Evolutionary conservation across 176 grass and related monocot species (phyloP).

Genomic region (Oryza australiensis): DNA sequence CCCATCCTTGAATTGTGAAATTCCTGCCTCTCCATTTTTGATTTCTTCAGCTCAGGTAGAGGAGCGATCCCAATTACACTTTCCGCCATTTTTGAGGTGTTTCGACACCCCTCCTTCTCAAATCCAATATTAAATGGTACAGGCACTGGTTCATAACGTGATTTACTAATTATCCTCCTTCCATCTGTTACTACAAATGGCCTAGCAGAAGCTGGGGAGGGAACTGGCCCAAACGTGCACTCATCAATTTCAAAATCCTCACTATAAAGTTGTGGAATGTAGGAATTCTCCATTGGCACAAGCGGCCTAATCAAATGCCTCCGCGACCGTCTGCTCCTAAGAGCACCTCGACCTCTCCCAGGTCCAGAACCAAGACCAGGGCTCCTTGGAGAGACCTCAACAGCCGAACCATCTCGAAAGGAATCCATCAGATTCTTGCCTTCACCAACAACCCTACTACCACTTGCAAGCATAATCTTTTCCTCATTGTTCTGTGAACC

Average conservation of each 20-base stretch:
- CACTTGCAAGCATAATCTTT: slow-evolving; percentile 7
- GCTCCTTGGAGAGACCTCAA: slow-evolving; percentile 45
- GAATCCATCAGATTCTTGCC: slow-evolving; percentile 37
- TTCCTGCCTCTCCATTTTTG: slow-evolving; percentile 48
- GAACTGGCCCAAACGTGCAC: slow-evolving; percentile 64
- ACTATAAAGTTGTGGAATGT: slow-evolving; percentile 70
- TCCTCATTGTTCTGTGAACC: slow-evolving; percentile 37
- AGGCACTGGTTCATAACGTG: slow-evolving; percentile 45
- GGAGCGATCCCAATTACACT: slow-evolving; percentile 42
- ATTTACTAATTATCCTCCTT: slow-evolving; percentile 77
- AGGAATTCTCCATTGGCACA: slow-evolving; percentile 59
- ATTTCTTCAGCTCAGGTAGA: slow-evolving; percentile 59
- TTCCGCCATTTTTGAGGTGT: slow-evolving; percentile 35
- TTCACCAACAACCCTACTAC: slow-evolving; percentile 9
- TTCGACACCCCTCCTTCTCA: slow-evolving; percentile 30
- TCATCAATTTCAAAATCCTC: slow-evolving; percentile 82
- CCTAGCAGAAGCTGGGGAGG: slow-evolving; percentile 52
- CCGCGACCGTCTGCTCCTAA: slow-evolving; percentile 57
- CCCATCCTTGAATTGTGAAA: not conserved
- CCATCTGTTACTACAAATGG: slow-evolving; percentile 80
- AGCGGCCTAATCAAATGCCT: slow-evolving; percentile 65
- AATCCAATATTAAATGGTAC: slow-evolving; percentile 38
- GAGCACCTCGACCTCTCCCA: slow-evolving; percentile 56
- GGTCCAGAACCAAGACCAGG: slow-evolving; percentile 41
- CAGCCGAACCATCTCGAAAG: slow-evolving; percentile 42